Evolutionary conservation across 1,284 basidiomycete species (phyloP).

Genomic region (Afroboletus lepidellus): DNA sequence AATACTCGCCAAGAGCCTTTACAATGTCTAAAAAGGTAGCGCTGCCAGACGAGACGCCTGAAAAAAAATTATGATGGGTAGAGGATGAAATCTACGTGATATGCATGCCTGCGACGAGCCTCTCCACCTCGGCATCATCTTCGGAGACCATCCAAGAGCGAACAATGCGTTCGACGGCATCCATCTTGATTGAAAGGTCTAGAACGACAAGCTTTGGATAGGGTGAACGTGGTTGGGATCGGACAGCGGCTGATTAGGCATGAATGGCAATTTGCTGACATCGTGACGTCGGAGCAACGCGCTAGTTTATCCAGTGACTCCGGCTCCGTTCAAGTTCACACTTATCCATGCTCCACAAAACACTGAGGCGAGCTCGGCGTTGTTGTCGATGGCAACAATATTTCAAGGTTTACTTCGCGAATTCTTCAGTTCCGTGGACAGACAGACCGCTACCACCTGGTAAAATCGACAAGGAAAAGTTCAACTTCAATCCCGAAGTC

Average conservation of each 20-base stretch:
- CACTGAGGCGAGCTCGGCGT: slow-evolving; percentile 15
- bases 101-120: slow-evolving; percentile 55
- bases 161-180: slow-evolving; percentile 52
- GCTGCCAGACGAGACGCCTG: slow-evolving; percentile 66
- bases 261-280: neutral
- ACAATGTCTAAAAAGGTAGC: slow-evolving; percentile 81
- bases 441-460: slow-evolving; percentile 12
- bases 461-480: slow-evolving; percentile 43
- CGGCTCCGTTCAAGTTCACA: neutral
- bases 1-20: slow-evolving; percentile 80
- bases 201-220: neutral
- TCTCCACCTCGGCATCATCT: slow-evolving; percentile 59
- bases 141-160: slow-evolving; percentile 72
- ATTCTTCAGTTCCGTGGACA: slow-evolving; percentile 15
- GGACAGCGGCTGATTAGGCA: slow-evolving; percentile 15
- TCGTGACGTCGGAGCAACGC: slow-evolving; percentile 1
- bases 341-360: slow-evolving; percentile 22
- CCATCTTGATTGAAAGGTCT: slow-evolving; percentile 28
- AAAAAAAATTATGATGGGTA: slow-evolving; percentile 13
- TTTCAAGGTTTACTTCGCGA: slow-evolving; percentile 28
- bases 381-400: slow-evolving; percentile 23
- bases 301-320: neutral
- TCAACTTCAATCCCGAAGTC: slow-evolving; percentile 67
- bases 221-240: neutral
- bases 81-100: slow-evolving; percentile 9